phyloP scores from a whole-genome alignment of 306 rosid genomes.

The Mimosa pudica region DNA sequence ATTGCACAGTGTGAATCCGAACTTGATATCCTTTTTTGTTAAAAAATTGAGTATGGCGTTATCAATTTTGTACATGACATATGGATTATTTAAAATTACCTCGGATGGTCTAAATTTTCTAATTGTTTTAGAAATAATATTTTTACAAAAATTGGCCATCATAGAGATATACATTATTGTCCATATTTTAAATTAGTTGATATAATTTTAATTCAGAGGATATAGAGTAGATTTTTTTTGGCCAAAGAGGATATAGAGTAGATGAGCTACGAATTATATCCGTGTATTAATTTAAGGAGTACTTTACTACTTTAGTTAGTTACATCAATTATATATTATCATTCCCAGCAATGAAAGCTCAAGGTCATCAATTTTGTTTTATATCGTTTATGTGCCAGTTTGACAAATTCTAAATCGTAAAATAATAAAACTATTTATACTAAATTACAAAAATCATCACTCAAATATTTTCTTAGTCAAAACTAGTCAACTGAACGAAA shows the following conservation, averaged over 20 bases:
- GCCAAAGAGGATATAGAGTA: too few species aligned
- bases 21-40: too few species aligned
- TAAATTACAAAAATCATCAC: too few species aligned
- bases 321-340: background rate
- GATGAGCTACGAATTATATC: background rate
- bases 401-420: background rate
- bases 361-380: background rate
- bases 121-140: background rate
- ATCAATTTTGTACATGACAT: background rate
- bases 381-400: background rate
- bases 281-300: background rate
- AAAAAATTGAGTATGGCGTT: background rate
- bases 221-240: background rate
- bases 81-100: background rate
- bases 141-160: background rate
- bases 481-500: background rate
- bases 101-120: background rate
- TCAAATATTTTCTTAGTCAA: background rate
- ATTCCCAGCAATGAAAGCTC: background rate
- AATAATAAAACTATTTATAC: too few species aligned
- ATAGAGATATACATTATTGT: background rate
- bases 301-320: background rate
- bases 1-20: background rate
- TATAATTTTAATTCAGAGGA: background rate
- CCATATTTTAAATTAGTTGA: background rate